Base-by-base conservation (phyloP, 495 filamentous ascomycete species). In the Aspergillus bridgeri region DNA sequence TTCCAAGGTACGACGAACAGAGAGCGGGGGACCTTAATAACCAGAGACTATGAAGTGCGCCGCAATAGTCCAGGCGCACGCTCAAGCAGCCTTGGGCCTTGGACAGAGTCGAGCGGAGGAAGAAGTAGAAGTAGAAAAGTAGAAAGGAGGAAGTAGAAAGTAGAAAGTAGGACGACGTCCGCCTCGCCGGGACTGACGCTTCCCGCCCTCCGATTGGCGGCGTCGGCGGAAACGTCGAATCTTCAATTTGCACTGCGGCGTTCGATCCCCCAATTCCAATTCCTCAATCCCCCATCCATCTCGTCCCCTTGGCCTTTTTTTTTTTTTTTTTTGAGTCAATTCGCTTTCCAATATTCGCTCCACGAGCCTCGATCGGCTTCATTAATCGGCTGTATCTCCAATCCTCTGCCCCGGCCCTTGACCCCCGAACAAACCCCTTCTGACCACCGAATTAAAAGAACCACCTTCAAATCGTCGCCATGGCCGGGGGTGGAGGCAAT, bases 401-500 rank as follows among this genome's bases (percentile, higher is more conserved):
- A 9, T 18, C 45, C 19, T 23, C 22, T 29, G 27, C 11, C 45
- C 22, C 45, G n/a, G 22, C 11, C 7, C 45, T 47, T 11, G 45
- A 18, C 45, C n/a, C 2, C 17, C 24, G 2, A 51, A 33, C 7
- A 29, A 19, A 51, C 50, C 9, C 42, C 22, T 24, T 9, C 8
- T 18, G 33, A 22, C 18, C 25, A 13, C 25, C 6, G 18, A 23
- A 42, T 43, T 8, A 47, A 43, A 21, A 42, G 19, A 18, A 24
- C 13, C 24, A 48, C 27, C 27, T 6, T 51, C 48, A 25, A 60
- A 22, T 25, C 49, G 15, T 48, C 65, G 76, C 51, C 48, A 97
- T 98, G 93, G 91, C 89, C 56, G 92, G 91, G 64, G 91, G 89
- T 57, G 79, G 81, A 57, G 79, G 86, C 63, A 92, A 89, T 79